These are phyloP conservation scores for Penicillium sp. DNA, from an alignment of 2,329 filamentous ascomycete genomes.

Conservation along the genomic window DNA sequence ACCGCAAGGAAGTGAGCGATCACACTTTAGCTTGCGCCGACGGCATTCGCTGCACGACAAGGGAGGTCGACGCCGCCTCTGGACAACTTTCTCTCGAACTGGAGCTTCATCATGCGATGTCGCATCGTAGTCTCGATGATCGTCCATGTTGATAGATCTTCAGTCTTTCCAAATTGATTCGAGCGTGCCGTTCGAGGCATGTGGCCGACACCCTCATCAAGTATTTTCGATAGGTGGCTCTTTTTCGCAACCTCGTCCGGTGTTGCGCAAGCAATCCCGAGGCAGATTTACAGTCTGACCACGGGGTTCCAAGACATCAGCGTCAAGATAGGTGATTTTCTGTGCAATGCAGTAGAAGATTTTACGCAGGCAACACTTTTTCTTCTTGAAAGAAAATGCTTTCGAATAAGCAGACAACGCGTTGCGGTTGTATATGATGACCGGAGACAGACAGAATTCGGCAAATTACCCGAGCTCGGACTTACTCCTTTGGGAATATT, in stretches of 20 bases:
- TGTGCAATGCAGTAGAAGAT: no score
- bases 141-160: constrained; percentile 2
- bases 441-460: background rate
- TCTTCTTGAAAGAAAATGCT: no score
- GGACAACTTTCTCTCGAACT: constrained; percentile 17
- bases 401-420: no score
- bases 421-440: constrained; percentile 1
- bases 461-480: constrained; percentile 4
- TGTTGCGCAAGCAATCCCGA: no score
- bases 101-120: constrained; percentile 6
- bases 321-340: no score
- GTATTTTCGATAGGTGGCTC: background rate
- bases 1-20: constrained; percentile 64
- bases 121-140: constrained; percentile 3
- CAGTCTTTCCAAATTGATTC: no score
- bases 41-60: constrained; percentile 64
- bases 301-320: no score
- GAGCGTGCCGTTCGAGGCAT: background rate
- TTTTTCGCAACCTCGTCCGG: no score
- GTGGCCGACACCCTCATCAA: background rate
- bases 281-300: no score
- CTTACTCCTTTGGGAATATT: background rate
- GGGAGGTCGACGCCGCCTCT: constrained; percentile 59
- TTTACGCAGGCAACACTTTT: no score
- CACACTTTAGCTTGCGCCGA: constrained; percentile 71